Base-by-base conservation (phyloP, 2,329 filamentous ascomycete genomes). In the Albifimbria verrucaria region DNA sequence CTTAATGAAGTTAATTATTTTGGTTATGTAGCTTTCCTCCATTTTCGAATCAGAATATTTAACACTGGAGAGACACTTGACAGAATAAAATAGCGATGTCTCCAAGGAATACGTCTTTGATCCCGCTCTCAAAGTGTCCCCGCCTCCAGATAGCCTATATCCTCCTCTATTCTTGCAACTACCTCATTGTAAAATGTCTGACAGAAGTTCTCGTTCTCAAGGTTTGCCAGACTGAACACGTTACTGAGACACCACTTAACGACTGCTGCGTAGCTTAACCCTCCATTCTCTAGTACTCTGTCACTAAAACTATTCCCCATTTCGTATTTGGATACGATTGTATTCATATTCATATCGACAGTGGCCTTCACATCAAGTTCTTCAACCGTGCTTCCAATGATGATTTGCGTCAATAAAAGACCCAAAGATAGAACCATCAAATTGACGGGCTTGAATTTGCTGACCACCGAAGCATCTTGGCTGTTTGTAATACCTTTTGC, bases 171-270 rank as follows among this genome's bases (percentile, higher is more conserved):
- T 23, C 50, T 52, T 10, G 28, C 44, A 4, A 52, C 43, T 3
- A 52, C 50, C 25, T 52, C 50, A 11, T 23, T 24, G 10, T 48
- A 48, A 28, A 52, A 52, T 2, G 23, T 52, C 28, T 52, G 43
- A 22, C 50, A 41, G 15, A 52, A 48, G 10, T 39, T 21, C 7
- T 52, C 50, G 42, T 52, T 46, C 15, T 52, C 50, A 4, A 52
- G 25, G 1, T 44, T 36, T 24, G 15, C 32, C 7, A 32, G 36
- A 5, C 43, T 18, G 15, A 48, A 42, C 15, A 52, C 21, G 25
- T 24, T 52, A 3, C 26, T 17, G 12, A 52, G 18, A 21, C 50
- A 52, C 50, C 44, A 52, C 3, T 48, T 41, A 3, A 52, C 50
- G 7, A 24, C 51, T 15, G n/a, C 20, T 5, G 21, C 9, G 26